These are phyloP conservation scores for Citrullus amarus DNA, from an alignment of 306 rosid genomes.

Conservation along the genomic window DNA sequence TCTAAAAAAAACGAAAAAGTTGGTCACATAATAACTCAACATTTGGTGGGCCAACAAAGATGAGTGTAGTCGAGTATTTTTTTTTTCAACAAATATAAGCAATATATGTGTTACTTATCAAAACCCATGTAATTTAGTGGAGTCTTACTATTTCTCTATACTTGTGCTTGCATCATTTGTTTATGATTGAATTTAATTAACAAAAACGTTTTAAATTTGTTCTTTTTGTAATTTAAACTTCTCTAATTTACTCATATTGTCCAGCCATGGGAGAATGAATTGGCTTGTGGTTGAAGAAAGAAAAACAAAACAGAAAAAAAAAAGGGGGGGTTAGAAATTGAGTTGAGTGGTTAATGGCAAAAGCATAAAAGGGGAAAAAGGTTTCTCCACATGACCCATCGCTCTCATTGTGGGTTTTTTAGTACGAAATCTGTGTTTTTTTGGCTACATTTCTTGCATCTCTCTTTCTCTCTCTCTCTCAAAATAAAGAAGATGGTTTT, in stretches of 20 bases:
- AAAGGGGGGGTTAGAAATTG: not conserved
- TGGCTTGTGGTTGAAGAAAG: not conserved
- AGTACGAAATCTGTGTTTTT: slow-evolving; percentile 11
- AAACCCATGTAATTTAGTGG: no score
- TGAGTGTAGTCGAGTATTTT: no score
- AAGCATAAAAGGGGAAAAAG: not conserved
- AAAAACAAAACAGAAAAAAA: not conserved
- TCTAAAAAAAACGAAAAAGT: no score
- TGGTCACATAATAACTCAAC: no score
- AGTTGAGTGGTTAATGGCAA: not conserved
- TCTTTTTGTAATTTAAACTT: not conserved
- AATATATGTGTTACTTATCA: no score
- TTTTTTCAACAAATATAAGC: no score
- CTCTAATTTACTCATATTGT: no score
- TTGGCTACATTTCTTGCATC: not conserved
- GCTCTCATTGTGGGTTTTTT: slow-evolving; percentile 1
- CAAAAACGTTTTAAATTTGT: not conserved
- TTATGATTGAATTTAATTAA: no score
- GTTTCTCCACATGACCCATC: not conserved
- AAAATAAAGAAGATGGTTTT: not conserved
- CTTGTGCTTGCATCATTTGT: no score
- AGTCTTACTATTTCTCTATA: no score
- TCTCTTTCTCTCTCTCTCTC: not conserved
- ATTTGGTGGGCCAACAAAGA: no score
- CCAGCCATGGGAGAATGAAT: not conserved